Conservation (phyloP, 495 filamentous ascomycete genomes). For the Penicillium roqueforti region DNA sequence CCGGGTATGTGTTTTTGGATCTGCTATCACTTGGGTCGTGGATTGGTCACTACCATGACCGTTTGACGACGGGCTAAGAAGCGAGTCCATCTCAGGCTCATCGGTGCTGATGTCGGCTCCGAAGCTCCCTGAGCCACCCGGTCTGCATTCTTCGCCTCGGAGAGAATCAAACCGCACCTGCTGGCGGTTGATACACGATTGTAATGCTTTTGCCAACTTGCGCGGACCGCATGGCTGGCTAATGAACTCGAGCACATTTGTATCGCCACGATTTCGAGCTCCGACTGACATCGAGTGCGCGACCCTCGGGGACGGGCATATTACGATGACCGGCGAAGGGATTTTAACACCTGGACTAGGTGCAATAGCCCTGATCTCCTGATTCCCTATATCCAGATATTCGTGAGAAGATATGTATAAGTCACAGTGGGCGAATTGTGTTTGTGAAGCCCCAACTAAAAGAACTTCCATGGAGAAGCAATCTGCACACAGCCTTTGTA, state of each 20-base stretch:
- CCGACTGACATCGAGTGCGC: conserved; percentile 7
- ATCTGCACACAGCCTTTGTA: conserved; percentile 13
- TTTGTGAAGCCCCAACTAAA: conserved; percentile 2
- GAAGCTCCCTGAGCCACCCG: neutral
- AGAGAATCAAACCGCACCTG: neutral
- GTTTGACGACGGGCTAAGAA: neutral
- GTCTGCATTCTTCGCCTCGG: no score
- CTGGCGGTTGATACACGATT: conserved; percentile 28
- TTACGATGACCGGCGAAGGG: neutral
- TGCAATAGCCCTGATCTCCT: neutral
- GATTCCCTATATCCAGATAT: neutral
- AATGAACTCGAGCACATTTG: conserved; percentile 24
- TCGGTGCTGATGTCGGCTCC: neutral
- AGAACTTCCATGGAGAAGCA: conserved; percentile 13
- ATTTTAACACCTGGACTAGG: neutral
- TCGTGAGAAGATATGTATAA: conserved; percentile 11
- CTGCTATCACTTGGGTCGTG: neutral
- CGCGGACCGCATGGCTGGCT: conserved; percentile 49
- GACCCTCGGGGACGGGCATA: conserved; percentile 7
- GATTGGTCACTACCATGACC: neutral
- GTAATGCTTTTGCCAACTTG: conserved; percentile 50
- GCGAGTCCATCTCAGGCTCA: neutral
- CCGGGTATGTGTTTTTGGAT: neutral
- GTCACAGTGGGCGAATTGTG: conserved; percentile 6
- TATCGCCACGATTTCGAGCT: neutral